A percentile compares a stretch with the other conserved stretches of the same genome.
phyloP scores from a whole-genome alignment of 768 basidiomycete species.

The Leccinum truebloodii region DNA sequence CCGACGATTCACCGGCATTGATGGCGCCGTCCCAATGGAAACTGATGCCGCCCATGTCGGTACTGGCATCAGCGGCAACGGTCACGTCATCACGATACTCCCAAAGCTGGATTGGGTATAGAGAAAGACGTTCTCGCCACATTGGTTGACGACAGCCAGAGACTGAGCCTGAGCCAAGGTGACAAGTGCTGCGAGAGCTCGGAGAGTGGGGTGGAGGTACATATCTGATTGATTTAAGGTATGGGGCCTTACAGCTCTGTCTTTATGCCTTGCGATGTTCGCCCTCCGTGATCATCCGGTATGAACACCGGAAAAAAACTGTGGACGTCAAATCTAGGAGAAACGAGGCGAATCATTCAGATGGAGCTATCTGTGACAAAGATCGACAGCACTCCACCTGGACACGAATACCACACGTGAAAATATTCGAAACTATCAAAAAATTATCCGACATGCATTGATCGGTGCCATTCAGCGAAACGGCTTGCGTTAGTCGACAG shows the following conservation, averaged over 20 bases:
- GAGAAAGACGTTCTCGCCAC: slow-evolving; percentile 30
- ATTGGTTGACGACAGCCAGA: slow-evolving; percentile 29
- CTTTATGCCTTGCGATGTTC: slow-evolving; percentile 10
- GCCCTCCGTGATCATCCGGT: neutral
- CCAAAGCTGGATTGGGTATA: slow-evolving; percentile 33
- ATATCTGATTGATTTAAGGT: neutral
- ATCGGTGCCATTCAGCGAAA: neutral
- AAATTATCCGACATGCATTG: neutral
- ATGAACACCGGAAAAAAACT: neutral
- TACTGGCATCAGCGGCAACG: slow-evolving; percentile 22
- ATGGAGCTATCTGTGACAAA: slow-evolving; percentile 2
- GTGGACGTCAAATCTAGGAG: neutral
- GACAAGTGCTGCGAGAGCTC: neutral
- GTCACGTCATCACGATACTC: slow-evolving; percentile 25
- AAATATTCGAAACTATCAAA: neutral
- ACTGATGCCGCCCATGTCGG: slow-evolving; percentile 32
- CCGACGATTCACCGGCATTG: slow-evolving; percentile 24
- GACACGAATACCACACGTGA: neutral
- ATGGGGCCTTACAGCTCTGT: neutral
- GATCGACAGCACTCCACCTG: neutral
- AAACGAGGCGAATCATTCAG: neutral
- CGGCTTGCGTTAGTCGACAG: neutral
- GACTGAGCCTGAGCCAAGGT: slow-evolving; percentile 24
- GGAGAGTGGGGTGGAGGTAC: neutral
- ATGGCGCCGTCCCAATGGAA: slow-evolving; percentile 34